phyloP scores from a whole-genome alignment of 169 alveolate genomes.

The Eimeria falciformis region DNA sequence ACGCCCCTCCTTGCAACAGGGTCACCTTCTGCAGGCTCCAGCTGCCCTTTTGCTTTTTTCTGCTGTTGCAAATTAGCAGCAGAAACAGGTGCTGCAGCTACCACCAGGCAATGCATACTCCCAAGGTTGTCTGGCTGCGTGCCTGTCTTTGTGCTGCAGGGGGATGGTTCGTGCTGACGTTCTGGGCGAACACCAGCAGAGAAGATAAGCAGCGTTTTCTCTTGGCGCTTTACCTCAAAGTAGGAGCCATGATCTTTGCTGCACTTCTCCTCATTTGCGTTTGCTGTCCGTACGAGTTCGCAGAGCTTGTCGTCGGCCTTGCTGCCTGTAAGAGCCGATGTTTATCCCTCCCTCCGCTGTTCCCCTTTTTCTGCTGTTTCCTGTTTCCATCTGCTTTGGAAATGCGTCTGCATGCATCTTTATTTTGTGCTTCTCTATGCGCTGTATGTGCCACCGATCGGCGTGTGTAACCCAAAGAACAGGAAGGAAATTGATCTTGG shows the following conservation, averaged over 20 bases:
- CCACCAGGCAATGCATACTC: background rate
- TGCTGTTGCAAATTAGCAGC: background rate
- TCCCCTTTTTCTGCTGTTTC: background rate
- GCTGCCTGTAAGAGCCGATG: slow-evolving; percentile 14
- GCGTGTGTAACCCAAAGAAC: no score
- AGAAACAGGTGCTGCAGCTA: slow-evolving; percentile 10
- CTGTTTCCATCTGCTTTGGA: background rate
- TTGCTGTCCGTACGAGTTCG: background rate
- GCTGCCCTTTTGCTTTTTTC: background rate
- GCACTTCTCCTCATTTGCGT: background rate
- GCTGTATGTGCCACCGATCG: no score
- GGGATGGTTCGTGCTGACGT: slow-evolving; percentile 55
- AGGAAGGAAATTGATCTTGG: background rate
- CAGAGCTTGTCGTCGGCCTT: slow-evolving; percentile 46
- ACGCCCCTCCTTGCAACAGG: no score
- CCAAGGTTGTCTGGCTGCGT: background rate
- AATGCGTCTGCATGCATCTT: background rate
- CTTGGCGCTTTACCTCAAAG: background rate
- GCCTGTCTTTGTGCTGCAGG: slow-evolving; percentile 4
- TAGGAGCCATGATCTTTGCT: background rate
- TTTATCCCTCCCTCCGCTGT: background rate
- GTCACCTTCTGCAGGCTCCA: no score
- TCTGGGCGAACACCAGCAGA: slow-evolving; percentile 30
- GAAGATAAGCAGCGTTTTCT: slow-evolving; percentile 46
- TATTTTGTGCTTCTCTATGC: no score